Evolutionary conservation across 345 rosid species (phyloP).

Genomic region (Alliaria petiolata): DNA sequence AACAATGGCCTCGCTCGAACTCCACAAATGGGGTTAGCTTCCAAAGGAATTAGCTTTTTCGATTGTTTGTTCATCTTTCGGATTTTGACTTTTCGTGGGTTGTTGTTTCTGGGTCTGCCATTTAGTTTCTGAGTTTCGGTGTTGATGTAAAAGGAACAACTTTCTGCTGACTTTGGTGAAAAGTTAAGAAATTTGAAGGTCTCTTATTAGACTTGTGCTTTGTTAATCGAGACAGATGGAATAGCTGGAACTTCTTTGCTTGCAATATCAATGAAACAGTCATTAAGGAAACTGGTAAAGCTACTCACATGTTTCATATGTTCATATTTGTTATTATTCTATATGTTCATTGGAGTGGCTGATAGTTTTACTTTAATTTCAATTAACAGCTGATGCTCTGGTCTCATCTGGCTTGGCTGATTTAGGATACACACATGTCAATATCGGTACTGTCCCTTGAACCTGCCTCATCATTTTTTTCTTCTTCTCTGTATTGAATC

Average conservation of each 20-base stretch:
- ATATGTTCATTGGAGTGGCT: not conserved
- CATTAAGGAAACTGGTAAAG: constrained; percentile 82
- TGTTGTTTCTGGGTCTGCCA: too few species aligned
- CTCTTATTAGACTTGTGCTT: constrained; percentile 5
- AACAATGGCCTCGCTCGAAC: constrained; percentile 77
- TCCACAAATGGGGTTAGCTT: constrained; percentile 90
- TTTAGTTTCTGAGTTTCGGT: not conserved
- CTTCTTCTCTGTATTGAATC: not conserved
- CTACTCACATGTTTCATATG: constrained; percentile 2
- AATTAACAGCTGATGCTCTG: constrained; percentile 81
- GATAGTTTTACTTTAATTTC: not conserved
- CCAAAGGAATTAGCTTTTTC: not conserved
- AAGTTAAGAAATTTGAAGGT: not conserved
- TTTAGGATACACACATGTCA: constrained; percentile 75
- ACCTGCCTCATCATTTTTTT: constrained; percentile 5
- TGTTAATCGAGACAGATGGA: constrained; percentile 73
- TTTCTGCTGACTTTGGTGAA: constrained; percentile 7
- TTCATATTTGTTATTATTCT: not conserved
- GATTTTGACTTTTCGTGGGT: not conserved
- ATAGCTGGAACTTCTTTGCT: constrained; percentile 98
- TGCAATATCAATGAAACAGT: constrained; percentile 79
- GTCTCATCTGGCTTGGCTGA: constrained; percentile 87
- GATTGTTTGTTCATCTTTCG: not conserved
- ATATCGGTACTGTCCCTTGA: constrained; percentile 59
- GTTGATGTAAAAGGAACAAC: not conserved